A percentile compares a stretch with the other conserved stretches of the same genome.
These are phyloP conservation scores for Ceratocystis lukuohia DNA, from an alignment of 2,329 filamentous ascomycete genomes.

Conservation along the genomic window DNA sequence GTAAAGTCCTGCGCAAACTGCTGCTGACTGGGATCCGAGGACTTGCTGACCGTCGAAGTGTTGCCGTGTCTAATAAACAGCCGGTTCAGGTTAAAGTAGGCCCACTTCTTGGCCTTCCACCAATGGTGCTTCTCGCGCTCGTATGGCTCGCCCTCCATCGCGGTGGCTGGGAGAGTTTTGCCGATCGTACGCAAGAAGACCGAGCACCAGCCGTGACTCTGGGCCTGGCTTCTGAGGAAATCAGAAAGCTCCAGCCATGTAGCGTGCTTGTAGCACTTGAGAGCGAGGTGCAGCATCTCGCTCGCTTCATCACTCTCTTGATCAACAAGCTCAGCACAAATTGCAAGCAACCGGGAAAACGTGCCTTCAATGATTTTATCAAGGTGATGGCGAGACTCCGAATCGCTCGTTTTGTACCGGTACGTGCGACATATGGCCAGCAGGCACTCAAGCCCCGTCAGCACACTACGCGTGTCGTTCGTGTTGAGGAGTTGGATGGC, in stretches of 20 bases:
- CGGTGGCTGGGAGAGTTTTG: slow-evolving; percentile 65
- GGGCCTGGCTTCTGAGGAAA: slow-evolving; percentile 62
- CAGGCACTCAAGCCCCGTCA: slow-evolving; percentile 86
- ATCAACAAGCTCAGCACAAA: slow-evolving; percentile 77
- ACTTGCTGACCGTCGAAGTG: slow-evolving; percentile 60
- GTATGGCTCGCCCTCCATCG: slow-evolving; percentile 64
- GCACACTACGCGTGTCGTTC: slow-evolving; percentile 73
- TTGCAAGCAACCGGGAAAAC: slow-evolving; percentile 74
- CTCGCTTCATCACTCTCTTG: slow-evolving; percentile 89
- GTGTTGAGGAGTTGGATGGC: slow-evolving; percentile 79
- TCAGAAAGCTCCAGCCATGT: slow-evolving; percentile 86
- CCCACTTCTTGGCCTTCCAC: slow-evolving; percentile 99
- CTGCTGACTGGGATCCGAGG: slow-evolving; percentile 49
- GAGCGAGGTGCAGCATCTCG: slow-evolving; percentile 87
- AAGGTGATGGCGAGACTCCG: slow-evolving; percentile 66
- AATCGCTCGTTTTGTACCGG: slow-evolving; percentile 73
- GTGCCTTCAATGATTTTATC: slow-evolving; percentile 86
- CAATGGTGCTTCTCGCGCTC: slow-evolving; percentile 91
- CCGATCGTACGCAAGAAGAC: slow-evolving; percentile 83
- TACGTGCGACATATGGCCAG: slow-evolving; percentile 92
- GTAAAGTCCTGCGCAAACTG: slow-evolving; percentile 86
- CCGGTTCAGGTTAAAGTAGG: slow-evolving; percentile 92
- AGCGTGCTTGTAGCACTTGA: slow-evolving; percentile 97
- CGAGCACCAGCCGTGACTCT: slow-evolving; percentile 90
- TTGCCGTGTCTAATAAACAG: slow-evolving; percentile 94